phyloP scores from a whole-genome alignment of 169 alveolate genomes.

The Plasmodium adleri region DNA sequence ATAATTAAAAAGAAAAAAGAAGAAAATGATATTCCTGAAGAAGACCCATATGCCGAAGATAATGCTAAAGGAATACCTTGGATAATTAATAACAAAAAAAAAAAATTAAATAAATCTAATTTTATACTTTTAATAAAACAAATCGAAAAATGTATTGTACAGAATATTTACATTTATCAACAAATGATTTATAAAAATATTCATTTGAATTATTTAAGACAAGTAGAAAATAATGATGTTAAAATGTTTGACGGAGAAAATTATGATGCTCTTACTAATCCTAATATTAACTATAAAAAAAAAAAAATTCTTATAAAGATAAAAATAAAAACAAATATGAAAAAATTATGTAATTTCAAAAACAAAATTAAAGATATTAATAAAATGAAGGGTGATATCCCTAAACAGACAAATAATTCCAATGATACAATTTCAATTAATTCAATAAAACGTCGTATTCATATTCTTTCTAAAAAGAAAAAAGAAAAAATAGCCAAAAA shows the following conservation, averaged over 20 bases:
- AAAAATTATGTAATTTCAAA: slow-evolving; percentile 36
- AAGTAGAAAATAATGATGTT: slow-evolving; percentile 18
- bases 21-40: slow-evolving; percentile 24
- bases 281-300: slow-evolving; percentile 46
- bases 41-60: slow-evolving; percentile 11
- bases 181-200: slow-evolving; percentile 67
- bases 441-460: slow-evolving; percentile 10
- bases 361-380: slow-evolving; percentile 10
- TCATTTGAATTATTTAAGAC: slow-evolving; percentile 17
- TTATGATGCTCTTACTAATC: slow-evolving; percentile 71
- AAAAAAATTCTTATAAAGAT: slow-evolving; percentile 53
- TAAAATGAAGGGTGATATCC: neutral
- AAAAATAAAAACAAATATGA: slow-evolving; percentile 47
- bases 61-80: slow-evolving; percentile 30
- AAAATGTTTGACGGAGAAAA: slow-evolving; percentile 74
- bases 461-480: slow-evolving; percentile 39
- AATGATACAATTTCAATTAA: neutral
- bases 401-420: neutral
- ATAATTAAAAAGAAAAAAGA: slow-evolving; percentile 70
- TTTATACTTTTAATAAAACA: slow-evolving; percentile 43
- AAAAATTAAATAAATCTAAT: slow-evolving; percentile 29
- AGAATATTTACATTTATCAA: slow-evolving; percentile 48
- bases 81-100: slow-evolving; percentile 62
- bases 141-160: slow-evolving; percentile 57
- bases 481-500: slow-evolving; percentile 34